Percentiles rank a stretch among this genome's conserved stretches.
phyloP scores from a whole-genome alignment of 306 rosid genomes.

The Casuarina cunninghamiana region DNA sequence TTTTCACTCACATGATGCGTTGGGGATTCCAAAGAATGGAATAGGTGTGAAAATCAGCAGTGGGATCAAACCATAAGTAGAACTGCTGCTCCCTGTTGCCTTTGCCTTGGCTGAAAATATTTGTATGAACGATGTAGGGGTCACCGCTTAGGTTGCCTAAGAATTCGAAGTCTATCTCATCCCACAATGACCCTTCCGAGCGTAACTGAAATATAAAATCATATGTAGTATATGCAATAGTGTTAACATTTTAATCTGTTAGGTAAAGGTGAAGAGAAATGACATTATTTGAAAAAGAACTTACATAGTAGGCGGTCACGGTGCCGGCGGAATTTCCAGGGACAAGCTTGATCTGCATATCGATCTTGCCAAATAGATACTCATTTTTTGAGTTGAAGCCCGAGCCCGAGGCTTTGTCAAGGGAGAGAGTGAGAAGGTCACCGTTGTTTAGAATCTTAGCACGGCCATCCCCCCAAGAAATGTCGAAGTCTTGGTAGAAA shows the following conservation, averaged over 20 bases:
- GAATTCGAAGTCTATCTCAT: conserved; percentile 77
- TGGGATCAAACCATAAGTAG: conserved; percentile 78
- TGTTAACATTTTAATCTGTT: background rate
- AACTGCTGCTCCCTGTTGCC: conserved; percentile 51
- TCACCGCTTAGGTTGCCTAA: conserved; percentile 36
- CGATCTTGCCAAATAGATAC: conserved; percentile 60
- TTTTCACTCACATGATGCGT: too few species aligned
- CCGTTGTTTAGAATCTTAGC: conserved; percentile 63
- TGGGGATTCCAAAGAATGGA: conserved; percentile 59
- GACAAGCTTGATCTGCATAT: conserved; percentile 82
- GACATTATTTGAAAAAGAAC: background rate
- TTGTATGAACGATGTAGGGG: too few species aligned
- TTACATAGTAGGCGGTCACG: conserved; percentile 76
- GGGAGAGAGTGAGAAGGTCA: conserved; percentile 52
- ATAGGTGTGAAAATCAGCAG: conserved; percentile 69
- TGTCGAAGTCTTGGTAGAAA: conserved; percentile 49
- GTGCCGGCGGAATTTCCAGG: conserved; percentile 80
- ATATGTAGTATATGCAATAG: too few species aligned
- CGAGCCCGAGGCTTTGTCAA: conserved; percentile 64
- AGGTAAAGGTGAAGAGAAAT: too few species aligned
- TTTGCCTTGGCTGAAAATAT: too few species aligned
- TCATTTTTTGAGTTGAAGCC: conserved; percentile 67
- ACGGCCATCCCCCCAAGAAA: conserved; percentile 72
- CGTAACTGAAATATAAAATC: conserved; percentile 36
- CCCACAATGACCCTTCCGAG: conserved; percentile 65